Evolutionary conservation across 1,284 basidiomycete genomes (phyloP).

Genomic region (Blastosporella zonata): DNA sequence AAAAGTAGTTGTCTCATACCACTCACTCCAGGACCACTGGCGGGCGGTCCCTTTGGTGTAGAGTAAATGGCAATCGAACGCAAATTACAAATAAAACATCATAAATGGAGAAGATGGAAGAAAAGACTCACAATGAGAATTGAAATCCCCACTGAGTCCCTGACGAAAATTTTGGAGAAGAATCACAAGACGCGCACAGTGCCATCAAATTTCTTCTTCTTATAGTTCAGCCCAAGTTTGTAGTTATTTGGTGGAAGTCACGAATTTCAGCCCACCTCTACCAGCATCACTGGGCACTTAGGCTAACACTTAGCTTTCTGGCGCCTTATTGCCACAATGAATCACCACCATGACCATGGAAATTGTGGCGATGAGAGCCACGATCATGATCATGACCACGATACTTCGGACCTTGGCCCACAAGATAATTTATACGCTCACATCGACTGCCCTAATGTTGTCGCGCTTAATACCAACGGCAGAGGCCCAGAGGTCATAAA

Average conservation of each 20-base stretch:
- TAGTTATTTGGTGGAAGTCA: constrained; percentile 7
- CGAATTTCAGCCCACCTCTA: too few species aligned
- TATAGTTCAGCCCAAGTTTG: constrained; percentile 5
- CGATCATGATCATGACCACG: constrained; percentile 50
- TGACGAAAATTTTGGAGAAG: not conserved
- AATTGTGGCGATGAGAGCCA: constrained; percentile 56
- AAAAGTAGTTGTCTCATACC: constrained; percentile 64
- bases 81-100: constrained; percentile 80
- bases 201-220: not conserved
- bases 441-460: constrained; percentile 71
- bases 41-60: constrained; percentile 69
- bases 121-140: constrained; percentile 9
- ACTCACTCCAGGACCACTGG: constrained; percentile 66
- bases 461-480: constrained; percentile 62
- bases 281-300: too few species aligned
- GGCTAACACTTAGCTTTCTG: not conserved
- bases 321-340: constrained; percentile 15
- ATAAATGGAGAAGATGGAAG: constrained; percentile 23
- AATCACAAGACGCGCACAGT: not conserved
- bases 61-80: constrained; percentile 65
- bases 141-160: not conserved
- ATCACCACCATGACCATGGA: constrained; percentile 54
- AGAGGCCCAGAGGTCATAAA: constrained; percentile 61
- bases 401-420: constrained; percentile 45
- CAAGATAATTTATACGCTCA: constrained; percentile 67